These are phyloP conservation scores for Sanghuangporus baumii DNA, from an alignment of 1,284 basidiomycete species.

Conservation along the genomic window DNA sequence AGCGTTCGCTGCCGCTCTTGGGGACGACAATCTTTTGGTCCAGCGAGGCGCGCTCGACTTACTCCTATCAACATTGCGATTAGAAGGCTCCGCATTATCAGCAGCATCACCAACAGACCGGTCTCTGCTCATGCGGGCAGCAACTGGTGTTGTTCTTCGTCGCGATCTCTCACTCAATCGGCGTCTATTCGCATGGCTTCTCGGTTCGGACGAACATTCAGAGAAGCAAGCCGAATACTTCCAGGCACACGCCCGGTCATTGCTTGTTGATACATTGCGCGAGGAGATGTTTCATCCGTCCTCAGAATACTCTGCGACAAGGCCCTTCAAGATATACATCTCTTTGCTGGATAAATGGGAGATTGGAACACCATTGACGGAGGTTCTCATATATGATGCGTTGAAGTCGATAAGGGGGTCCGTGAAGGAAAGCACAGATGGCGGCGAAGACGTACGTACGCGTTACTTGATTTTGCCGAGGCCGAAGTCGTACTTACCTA, in stretches of 20 bases:
- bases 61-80: constrained; percentile 64
- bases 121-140: constrained; percentile 72
- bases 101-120: constrained; percentile 64
- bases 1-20: constrained; percentile 83
- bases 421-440: constrained; percentile 43
- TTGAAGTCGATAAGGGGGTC: constrained; percentile 67
- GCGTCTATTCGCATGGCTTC: constrained; percentile 88
- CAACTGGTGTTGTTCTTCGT: constrained; percentile 80
- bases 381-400: constrained; percentile 73
- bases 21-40: constrained; percentile 87
- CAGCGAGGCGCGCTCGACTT: constrained; percentile 80
- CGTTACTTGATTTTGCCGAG: not conserved
- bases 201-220: constrained; percentile 75
- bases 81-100: constrained; percentile 67
- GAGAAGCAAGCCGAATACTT: constrained; percentile 72
- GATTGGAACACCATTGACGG: constrained; percentile 80
- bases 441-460: constrained; percentile 57
- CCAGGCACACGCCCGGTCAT: constrained; percentile 57
- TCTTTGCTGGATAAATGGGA: constrained; percentile 97
- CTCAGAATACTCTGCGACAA: constrained; percentile 66
- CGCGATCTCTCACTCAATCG: constrained; percentile 92
- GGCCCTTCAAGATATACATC: constrained; percentile 94
- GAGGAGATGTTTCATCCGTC: constrained; percentile 71
- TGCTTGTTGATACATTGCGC: constrained; percentile 66
- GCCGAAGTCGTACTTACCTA: constrained; percentile 9